These are phyloP conservation scores for Aspergillus novofumigatus DNA, from an alignment of 2,329 filamentous ascomycete genomes.

Conservation along the genomic window DNA sequence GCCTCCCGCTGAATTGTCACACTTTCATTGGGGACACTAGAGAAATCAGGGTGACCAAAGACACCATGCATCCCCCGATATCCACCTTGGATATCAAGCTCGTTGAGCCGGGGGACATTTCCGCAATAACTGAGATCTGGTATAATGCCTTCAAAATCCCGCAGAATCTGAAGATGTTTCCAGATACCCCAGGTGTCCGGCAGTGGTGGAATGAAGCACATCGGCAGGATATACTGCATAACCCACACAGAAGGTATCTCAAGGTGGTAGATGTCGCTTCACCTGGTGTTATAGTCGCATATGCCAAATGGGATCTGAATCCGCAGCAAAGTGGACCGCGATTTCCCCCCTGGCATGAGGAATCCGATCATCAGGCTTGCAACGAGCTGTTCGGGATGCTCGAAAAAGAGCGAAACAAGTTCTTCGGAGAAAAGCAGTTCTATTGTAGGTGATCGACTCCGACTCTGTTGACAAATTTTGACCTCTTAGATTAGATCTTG, in stretches of 20 bases:
- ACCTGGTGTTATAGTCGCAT: conserved; percentile 19
- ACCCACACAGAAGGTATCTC: conserved; percentile 22
- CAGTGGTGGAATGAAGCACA: conserved; percentile 23
- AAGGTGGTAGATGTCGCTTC: conserved; percentile 22
- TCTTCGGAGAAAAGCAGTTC: conserved; percentile 23
- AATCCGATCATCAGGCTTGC: conserved; percentile 13
- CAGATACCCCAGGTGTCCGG: conserved; percentile 24
- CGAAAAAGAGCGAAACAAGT: conserved; percentile 16
- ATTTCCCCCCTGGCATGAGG: conserved; percentile 26
- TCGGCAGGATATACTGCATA: conserved; percentile 19
- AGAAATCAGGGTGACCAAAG: too few species aligned
- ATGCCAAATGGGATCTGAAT: conserved; percentile 28
- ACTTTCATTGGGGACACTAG: too few species aligned
- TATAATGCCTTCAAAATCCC: conserved; percentile 23
- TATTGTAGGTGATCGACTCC: conserved; percentile 20
- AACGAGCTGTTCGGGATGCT: conserved; percentile 16
- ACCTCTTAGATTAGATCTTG: conserved; percentile 4
- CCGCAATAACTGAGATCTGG: conserved; percentile 21
- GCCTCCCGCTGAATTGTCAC: too few species aligned
- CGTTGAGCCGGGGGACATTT: conserved; percentile 20
- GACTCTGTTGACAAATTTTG: not conserved
- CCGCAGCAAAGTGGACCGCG: conserved; percentile 23
- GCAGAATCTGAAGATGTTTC: conserved; percentile 17
- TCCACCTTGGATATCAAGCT: conserved; percentile 9
- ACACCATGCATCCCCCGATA: not conserved